These are phyloP conservation scores for Malassezia furfur DNA, from an alignment of 1,284 basidiomycete genomes.

Conservation along the genomic window DNA sequence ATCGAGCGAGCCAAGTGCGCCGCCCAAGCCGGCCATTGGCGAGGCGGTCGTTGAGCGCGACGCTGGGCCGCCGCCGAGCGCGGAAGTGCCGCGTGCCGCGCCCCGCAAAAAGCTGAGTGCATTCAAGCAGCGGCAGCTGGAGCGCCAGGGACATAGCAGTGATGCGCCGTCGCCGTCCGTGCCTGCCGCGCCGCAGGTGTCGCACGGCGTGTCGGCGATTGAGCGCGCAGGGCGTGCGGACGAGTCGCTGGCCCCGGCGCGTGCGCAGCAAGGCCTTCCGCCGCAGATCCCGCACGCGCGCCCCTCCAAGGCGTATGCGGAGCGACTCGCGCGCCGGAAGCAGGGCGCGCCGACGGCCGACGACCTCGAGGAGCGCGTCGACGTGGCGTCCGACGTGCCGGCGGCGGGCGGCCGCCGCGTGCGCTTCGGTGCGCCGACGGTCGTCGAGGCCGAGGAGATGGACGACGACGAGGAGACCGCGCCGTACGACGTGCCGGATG, in stretches of 20 bases:
- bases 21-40: slow-evolving; percentile 4
- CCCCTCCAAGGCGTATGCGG: slow-evolving; percentile 42
- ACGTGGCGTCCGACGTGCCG: neutral
- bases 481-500: neutral
- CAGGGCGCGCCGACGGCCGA: neutral
- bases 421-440: slow-evolving; percentile 11
- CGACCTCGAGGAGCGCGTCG: neutral
- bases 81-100: neutral
- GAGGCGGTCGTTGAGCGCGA: slow-evolving; percentile 10
- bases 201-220: slow-evolving; percentile 36
- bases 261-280: slow-evolving; percentile 27
- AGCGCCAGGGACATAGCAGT: slow-evolving; percentile 2
- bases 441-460: slow-evolving; percentile 1
- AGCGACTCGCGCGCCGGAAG: slow-evolving; percentile 23
- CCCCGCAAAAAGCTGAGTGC: slow-evolving; percentile 23
- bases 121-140: slow-evolving; percentile 36
- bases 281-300: slow-evolving; percentile 40
- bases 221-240: slow-evolving; percentile 31
- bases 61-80: neutral
- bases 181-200: slow-evolving; percentile 21
- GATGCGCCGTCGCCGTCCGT: neutral
- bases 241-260: slow-evolving; percentile 20
- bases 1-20: neutral
- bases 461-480: slow-evolving; percentile 4
- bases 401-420: slow-evolving; percentile 1